Base-by-base conservation (phyloP, 164 flowering plant genomes). In the Echeveria elegans region DNA sequence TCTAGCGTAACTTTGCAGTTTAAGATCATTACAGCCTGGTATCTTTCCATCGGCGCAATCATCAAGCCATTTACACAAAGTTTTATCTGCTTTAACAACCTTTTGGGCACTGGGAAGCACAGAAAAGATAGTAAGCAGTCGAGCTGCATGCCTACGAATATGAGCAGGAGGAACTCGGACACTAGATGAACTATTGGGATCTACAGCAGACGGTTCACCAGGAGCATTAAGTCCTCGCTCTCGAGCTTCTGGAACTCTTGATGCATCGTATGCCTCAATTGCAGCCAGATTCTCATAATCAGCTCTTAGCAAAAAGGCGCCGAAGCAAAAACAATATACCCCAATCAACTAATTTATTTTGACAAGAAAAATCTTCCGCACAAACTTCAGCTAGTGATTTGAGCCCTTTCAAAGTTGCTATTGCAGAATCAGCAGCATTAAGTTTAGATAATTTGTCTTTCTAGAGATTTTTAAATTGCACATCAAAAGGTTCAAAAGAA, bases 281-380 rank as follows among this genome's bases (percentile, higher is more conserved):
- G 99, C 99, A 79, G 97, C 92, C 38, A 95, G 83, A 50, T 87
- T 85, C 72, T 95, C 99, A 79, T 86, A 95, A 79, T 95, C 99
- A 82, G 92, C 99, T 52, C 82, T 70, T 64, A 95, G 68, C 66
- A 95, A 73, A n/a, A 71, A 83, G 79, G 63, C 97, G 94, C 63
- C 91, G 82, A 37, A 95, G 82, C 79, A 95, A 79, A 73, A 86
- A 88, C 48, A 95, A 65, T 16, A 92, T 82, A 60, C 99, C 99
- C 71, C 76, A 80, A 71, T 87, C 90, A 68, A 68, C 73, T 58
- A 95, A 74, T 73, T 74, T 87, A 38, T 84, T 74, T 71, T 81
- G 94, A 71, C 79, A 82, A 34, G 53, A 19, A 67, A 77, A 60
- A 78, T 95, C 96, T 12, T 84, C 96, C 63, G 80, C 72, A 78